Conservation (phyloP, 441 rosid genomes). For the Cnidoscolus chayamansa region DNA sequence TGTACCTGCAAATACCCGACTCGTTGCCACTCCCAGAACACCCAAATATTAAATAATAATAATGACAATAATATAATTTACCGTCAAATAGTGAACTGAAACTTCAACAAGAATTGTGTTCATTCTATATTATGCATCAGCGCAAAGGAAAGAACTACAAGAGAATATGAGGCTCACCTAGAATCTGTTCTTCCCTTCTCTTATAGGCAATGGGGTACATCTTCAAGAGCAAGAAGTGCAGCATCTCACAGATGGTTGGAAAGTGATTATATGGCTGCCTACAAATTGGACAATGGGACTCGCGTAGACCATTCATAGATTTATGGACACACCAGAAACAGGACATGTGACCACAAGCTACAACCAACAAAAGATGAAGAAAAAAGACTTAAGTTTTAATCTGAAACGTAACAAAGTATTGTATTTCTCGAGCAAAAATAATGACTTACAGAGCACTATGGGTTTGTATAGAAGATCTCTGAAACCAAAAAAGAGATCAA, state of each 20-base stretch:
- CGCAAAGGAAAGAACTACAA: background rate
- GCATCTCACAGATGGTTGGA: slow-evolving; percentile 54
- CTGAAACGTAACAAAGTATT: background rate
- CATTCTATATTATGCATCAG: background rate
- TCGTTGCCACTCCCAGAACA: too few relatives aligned
- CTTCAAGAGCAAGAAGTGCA: slow-evolving; percentile 64
- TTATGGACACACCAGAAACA: slow-evolving; percentile 88
- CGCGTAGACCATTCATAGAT: slow-evolving; percentile 38
- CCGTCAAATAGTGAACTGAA: too few relatives aligned
- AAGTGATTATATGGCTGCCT: slow-evolving; percentile 60
- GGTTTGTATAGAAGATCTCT: slow-evolving; percentile 94
- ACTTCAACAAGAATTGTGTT: background rate
- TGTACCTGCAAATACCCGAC: too few relatives aligned
- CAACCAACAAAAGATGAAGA: slow-evolving; percentile 12
- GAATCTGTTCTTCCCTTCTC: slow-evolving; percentile 49
- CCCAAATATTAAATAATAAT: too few relatives aligned
- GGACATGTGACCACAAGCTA: slow-evolving; percentile 86
- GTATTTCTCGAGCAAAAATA: slow-evolving; percentile 5
- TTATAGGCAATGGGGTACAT: slow-evolving; percentile 54
- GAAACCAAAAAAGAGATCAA: slow-evolving; percentile 19
- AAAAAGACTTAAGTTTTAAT: slow-evolving; percentile 7
- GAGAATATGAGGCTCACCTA: slow-evolving; percentile 39
- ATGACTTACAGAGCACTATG: slow-evolving; percentile 61
- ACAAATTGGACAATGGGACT: slow-evolving; percentile 69
- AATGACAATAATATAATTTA: too few relatives aligned